Evolutionary conservation across 441 rosid species (phyloP), one percentile per base, ranked within the genome.

Genomic region (Croton laevigatus): DNA sequence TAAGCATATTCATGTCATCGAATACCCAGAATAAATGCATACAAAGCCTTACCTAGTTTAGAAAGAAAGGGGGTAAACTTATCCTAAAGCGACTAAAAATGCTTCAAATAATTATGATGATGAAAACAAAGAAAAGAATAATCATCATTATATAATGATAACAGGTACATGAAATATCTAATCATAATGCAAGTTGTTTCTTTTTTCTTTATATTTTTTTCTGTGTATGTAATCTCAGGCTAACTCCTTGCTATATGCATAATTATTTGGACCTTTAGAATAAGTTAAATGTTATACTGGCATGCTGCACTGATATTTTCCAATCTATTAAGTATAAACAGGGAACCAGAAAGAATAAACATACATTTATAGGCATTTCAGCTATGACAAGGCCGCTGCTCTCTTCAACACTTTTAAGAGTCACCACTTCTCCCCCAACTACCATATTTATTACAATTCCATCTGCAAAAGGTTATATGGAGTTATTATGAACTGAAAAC

Each of bases 341-440:
- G 22, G 38, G 57, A 73, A 27, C 61, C 59, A 57, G 63, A 38
- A 73, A 32, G 36, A 59, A 20, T 16, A 40, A 57, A 61, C 88
- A 81, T 75, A 87, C 92, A 86, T 90, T 85, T 65, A 94, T 90
- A 14, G 98, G 98, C 98, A 94, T 90, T 83, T 91, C 97, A 3
- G 85, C 89, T 32, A 94, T 89, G 80, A 83, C 78, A 68, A 91
- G 74, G 73, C 77, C 70, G 62, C 88, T 86, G 81, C 86, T 84
- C 74, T 94, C 97, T 75, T 91, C 98, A 8, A 91, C 76, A 79
- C 80, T 79, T 85, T 82, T 90, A 17, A 94, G 90, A 71, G 87
- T 86, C 32, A 85, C 84, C 1, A 94, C 97, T 88, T 91, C 97
- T 46, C 97, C 95, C 62, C 98, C 97, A 62, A 87, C 95, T 23